Conservation (phyloP, 257 asterid species). For the Nyctanthes arbortristis region DNA sequence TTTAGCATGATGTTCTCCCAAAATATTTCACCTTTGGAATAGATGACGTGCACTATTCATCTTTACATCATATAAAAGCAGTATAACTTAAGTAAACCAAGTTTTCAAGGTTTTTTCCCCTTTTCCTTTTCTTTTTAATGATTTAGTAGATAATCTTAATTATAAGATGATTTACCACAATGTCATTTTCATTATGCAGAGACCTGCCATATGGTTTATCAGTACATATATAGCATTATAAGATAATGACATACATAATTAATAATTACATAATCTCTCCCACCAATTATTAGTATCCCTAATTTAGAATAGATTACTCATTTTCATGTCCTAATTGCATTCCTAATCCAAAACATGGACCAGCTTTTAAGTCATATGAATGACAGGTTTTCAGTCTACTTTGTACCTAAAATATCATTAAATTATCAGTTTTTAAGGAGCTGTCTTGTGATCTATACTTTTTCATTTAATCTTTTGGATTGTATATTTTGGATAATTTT, state of each 20-base stretch:
- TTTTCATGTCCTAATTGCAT: neutral
- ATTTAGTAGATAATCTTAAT: neutral
- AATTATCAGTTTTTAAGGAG: neutral
- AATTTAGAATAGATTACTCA: neutral
- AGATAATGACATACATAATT: slow-evolving; percentile 5
- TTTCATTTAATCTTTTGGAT: too few relatives aligned
- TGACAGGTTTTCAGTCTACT: slow-evolving; percentile 3
- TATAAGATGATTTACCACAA: neutral
- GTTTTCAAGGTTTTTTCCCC: neutral
- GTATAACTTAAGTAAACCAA: neutral
- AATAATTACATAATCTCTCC: neutral
- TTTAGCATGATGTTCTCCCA: neutral
- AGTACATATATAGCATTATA: neutral
- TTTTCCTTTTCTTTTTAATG: too few relatives aligned
- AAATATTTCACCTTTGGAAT: neutral
- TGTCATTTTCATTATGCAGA: neutral
- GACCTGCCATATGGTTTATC: neutral
- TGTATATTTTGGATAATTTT: too few relatives aligned
- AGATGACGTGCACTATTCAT: neutral
- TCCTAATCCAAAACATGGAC: neutral
- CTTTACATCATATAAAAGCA: too few relatives aligned
- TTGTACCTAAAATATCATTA: slow-evolving; percentile 1
- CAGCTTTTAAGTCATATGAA: neutral
- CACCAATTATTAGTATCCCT: neutral
- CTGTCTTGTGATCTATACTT: neutral